phyloP scores from a whole-genome alignment of 2,329 filamentous ascomycete genomes.

The Ceratocystis destructans region DNA sequence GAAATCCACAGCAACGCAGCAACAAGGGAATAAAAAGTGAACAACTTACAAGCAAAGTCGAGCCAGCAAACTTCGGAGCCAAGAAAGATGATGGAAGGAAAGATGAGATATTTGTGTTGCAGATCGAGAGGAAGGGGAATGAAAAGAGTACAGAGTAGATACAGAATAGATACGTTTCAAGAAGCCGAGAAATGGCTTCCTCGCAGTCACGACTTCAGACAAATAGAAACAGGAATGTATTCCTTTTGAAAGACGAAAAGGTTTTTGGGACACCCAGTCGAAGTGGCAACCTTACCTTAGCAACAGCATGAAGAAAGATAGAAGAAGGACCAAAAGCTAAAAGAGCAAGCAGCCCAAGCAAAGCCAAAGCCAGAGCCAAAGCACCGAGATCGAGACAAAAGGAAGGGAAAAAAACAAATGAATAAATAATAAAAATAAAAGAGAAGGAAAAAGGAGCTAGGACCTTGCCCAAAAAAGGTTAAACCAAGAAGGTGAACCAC shows the following conservation, averaged over 20 bases:
- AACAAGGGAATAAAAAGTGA: background rate
- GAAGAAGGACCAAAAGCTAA: background rate
- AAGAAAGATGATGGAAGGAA: background rate
- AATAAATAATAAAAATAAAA: background rate
- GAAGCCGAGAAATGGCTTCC: background rate
- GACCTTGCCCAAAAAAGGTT: constrained; percentile 4
- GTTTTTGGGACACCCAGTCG: background rate
- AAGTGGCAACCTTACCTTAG: background rate
- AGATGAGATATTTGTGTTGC: background rate
- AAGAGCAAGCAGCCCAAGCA: background rate
- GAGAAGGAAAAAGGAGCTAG: background rate
- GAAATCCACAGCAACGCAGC: constrained; percentile 6
- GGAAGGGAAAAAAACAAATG: background rate
- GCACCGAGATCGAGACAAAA: background rate
- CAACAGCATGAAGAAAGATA: background rate
- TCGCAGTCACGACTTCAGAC: background rate
- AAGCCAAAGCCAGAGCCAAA: background rate
- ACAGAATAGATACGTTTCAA: background rate
- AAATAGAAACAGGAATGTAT: background rate
- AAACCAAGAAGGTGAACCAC: constrained; percentile 3
- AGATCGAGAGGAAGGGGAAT: background rate
- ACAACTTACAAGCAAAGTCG: constrained; percentile 3
- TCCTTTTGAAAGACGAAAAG: background rate
- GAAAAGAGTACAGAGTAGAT: background rate
- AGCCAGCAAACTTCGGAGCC: background rate